These are phyloP conservation scores for Solanum piurae DNA, from an alignment of 257 asterid genomes.

Conservation along the genomic window DNA sequence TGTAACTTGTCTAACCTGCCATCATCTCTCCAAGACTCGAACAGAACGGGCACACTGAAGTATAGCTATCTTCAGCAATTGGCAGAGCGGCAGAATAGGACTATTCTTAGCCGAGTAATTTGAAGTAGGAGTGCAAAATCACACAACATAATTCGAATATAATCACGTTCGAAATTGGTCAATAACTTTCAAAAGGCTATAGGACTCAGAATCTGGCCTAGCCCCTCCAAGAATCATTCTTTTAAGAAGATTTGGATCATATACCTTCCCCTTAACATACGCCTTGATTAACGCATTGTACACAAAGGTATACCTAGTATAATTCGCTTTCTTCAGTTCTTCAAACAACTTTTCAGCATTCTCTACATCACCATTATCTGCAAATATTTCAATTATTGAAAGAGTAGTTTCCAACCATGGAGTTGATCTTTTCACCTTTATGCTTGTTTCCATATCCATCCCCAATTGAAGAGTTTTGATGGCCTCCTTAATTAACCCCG, in stretches of 20 bases:
- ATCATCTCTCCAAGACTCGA: neutral
- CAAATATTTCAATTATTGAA: conserved; percentile 41
- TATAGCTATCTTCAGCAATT: neutral
- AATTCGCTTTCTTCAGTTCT: conserved; percentile 51
- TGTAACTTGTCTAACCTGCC: neutral
- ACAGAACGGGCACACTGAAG: neutral
- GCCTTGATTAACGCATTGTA: conserved; percentile 69
- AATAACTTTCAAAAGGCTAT: conserved; percentile 59
- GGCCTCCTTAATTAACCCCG: conserved; percentile 61
- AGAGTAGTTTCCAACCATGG: conserved; percentile 80
- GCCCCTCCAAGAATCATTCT: conserved; percentile 92
- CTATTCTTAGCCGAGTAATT: neutral
- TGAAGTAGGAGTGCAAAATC: neutral
- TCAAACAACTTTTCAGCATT: conserved; percentile 61
- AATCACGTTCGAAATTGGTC: conserved; percentile 43
- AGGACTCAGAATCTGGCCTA: conserved; percentile 87
- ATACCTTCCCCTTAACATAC: conserved; percentile 70
- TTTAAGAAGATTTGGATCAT: conserved; percentile 60
- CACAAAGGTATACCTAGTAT: conserved; percentile 70
- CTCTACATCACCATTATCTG: conserved; percentile 55
- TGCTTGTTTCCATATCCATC: conserved; percentile 17
- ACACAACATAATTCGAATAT: neutral
- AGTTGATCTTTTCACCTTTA: conserved; percentile 48
- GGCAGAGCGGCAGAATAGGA: neutral
- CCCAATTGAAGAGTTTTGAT: conserved; percentile 56